phyloP scores from a whole-genome alignment of 805 yeast genomes.

The Dipodascus geniculatus region DNA sequence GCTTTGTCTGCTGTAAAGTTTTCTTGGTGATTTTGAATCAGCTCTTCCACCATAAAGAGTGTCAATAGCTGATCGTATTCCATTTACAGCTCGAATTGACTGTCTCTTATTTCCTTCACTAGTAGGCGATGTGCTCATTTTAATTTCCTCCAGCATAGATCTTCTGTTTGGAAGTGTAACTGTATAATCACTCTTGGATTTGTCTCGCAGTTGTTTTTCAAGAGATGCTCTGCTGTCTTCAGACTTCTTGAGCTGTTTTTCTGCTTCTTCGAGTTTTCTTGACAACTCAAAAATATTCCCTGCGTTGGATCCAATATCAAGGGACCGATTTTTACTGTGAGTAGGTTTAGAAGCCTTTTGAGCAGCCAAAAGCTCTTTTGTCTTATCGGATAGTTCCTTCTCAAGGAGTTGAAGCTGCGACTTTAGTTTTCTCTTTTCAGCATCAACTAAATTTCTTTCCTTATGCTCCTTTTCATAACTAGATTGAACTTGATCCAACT shows the following conservation, averaged over 20 bases:
- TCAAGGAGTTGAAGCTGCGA: background rate
- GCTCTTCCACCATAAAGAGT: background rate
- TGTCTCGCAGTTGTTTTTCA: slow-evolving; percentile 17
- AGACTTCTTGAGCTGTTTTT: slow-evolving; percentile 18
- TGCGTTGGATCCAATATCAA: slow-evolving; percentile 13
- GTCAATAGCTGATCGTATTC: background rate
- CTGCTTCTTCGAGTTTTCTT: slow-evolving; percentile 21
- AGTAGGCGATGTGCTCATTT: background rate
- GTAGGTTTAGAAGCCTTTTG: slow-evolving; percentile 12
- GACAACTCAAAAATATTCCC: slow-evolving; percentile 29
- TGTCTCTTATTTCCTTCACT: background rate
- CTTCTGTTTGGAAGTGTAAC: background rate
- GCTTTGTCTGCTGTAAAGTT: background rate
- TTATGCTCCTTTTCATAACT: slow-evolving; percentile 13
- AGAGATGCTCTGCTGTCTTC: slow-evolving; percentile 15
- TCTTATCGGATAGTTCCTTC: background rate
- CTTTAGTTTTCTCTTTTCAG: slow-evolving; percentile 14
- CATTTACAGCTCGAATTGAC: background rate
- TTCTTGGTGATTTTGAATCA: background rate
- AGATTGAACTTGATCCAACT: slow-evolving; percentile 12
- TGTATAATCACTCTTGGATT: background rate
- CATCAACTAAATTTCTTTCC: slow-evolving; percentile 17
- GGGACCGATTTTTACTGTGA: slow-evolving; percentile 14
- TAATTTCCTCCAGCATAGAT: background rate
- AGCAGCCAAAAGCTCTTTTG: background rate